Evolutionary conservation across 2,329 filamentous ascomycete genomes (phyloP), one percentile per base, ranked within the genome.

Genomic region (Claviceps cyperi): DNA sequence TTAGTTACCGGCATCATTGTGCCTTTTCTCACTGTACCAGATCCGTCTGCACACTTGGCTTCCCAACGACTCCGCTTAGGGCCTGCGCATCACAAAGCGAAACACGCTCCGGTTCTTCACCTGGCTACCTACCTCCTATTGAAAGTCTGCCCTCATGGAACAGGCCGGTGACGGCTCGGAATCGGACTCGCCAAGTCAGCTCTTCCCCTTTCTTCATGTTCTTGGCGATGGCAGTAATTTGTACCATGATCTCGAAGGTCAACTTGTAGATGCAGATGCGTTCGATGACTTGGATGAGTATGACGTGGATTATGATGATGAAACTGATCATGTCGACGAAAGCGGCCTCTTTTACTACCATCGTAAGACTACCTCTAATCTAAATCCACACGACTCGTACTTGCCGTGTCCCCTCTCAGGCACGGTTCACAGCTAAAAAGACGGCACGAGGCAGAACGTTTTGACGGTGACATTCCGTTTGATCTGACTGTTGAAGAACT

Each of bases 401-500:
- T 43, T 35, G 13, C 4, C 13, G 13, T 19, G 28, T 36, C 28
- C 9, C 28, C 28, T 32, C 28, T 11, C 39, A 17, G 19, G 19
- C 17, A 19, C 8, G 8, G 5, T 21, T 8, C 3, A 5, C 37
- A 22, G 14, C 49, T 52, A 17, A 49, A 45, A 48, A 50, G 38
- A 32, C 35, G 40, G 8, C 22, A 21, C 38, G 41, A 11, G 17
- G 35, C 41, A 49, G 48, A 49, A 17, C 2, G 6, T 5, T n/a
- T 46, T 38, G 46, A 47, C 24, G 51, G 54, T 9, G 54, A 54
- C 13, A 40, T 59, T 17, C 50, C 57, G 21, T 55, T 60, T 47
- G 54, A 58, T 45, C 52, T 60, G 36, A n/a, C 60, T 22, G 43
- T 52, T n/a, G 55, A 51, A 5, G 52, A 51, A 15, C 50, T 54